Base-by-base conservation (phyloP, 805 yeast species). In the Starmerella vaccinii region DNA sequence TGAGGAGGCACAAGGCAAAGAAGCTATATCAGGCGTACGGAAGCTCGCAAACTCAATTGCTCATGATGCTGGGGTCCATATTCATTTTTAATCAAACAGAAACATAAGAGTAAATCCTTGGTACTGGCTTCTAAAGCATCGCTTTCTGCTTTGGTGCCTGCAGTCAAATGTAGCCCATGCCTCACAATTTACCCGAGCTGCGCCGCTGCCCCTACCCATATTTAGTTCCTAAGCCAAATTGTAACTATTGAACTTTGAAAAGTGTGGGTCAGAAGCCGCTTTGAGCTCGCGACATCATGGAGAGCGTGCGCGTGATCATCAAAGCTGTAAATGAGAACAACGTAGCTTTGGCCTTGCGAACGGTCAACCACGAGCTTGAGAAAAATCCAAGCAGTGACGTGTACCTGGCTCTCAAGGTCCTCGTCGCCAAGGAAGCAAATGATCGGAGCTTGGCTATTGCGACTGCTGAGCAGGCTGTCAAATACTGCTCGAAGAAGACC, bases 361-460 rank as follows among this genome's bases (percentile, higher is more conserved):
- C 75, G 42, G 63, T 80, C 13, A 65, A 70, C 46, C 67, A 72
- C 49, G 75, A 78, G 58, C 64, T 77, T 49, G 68, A 70, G 42
- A 76, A 76, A 60, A 69, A 68, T 46, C 92, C 95, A 2, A 72
- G 75, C 26, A 70, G 76, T 27, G 71, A 78, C 5, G 78, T 76
- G 56, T 77, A 76, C 42, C 67, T 51, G 10, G 30, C 54, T 2
- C 44, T 60, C 19, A 50, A 54, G 45, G 58, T 58, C 8, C 41
- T 47, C 37, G 49, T 52, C 2, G 55, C 52, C 41, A 35, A 30
- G 26, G 27, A 21, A 19, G 48, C 29, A 15, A 46, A 50, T 30
- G 56, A 57, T 33, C 49, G 51, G 15, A 12, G 9, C 2, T 24
- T 35, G 12, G 57, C 50, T 6, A 19, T 51, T 18, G 59, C 44